Percentiles rank a stretch among this genome's conserved stretches.
These are phyloP conservation scores for Solanum dulcamara DNA, from an alignment of 257 asterid species.

Conservation along the genomic window DNA sequence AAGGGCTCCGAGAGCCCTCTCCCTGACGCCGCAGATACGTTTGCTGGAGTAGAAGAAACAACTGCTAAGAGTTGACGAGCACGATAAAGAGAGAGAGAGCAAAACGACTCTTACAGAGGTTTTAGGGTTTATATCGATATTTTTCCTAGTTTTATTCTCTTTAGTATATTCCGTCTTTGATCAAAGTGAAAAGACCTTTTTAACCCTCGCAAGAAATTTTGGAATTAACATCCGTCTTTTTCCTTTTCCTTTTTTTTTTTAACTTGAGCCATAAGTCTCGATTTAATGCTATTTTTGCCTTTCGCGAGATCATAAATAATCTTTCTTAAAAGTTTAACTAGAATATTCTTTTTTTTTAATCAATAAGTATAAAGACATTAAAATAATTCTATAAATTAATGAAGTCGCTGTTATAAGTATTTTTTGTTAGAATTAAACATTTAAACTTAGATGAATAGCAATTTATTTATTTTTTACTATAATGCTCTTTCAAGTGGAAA, in stretches of 20 bases:
- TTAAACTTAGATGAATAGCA: background rate
- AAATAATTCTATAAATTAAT: background rate
- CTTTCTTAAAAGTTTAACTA: background rate
- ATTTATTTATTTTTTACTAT: background rate
- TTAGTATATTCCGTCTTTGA: background rate
- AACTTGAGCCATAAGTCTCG: background rate
- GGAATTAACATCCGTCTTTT: background rate
- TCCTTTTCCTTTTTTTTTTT: background rate
- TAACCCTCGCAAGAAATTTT: background rate
- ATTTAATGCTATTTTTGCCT: background rate
- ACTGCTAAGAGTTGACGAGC: background rate
- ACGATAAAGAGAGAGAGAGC: background rate
- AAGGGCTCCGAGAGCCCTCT: constrained; percentile 1
- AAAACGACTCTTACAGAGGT: background rate
- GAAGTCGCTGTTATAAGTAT: background rate
- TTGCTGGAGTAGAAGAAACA: background rate
- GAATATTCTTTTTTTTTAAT: background rate
- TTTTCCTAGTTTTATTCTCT: background rate
- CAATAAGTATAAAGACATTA: too few species aligned
- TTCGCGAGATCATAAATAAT: background rate
- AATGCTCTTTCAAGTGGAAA: background rate
- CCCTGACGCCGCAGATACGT: background rate
- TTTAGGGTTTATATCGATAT: background rate
- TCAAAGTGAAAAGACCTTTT: background rate
- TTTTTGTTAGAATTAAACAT: background rate